Evolutionary conservation across 352 stramenopile genomes (phyloP), one percentile per base, ranked within the genome.

Genomic region (Globisporangium irregulare): DNA sequence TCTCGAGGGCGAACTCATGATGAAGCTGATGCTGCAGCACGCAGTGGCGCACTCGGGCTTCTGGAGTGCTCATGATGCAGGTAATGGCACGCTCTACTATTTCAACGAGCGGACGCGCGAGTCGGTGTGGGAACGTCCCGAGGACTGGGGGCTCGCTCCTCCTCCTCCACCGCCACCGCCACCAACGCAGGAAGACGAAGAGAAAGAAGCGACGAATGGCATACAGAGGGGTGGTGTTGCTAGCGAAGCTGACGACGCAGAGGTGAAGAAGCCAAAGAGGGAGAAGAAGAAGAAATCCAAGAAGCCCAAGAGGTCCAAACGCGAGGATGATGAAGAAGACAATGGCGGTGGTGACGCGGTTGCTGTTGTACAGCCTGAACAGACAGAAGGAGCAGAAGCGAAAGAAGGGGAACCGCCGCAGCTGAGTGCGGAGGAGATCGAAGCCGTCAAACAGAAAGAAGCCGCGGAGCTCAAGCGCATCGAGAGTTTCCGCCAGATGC

Each of bases 21-120:
- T 93, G 87, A 80, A 85, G 74, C 78, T 92, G 25, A 95, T 95
- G 85, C 73, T 95, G 62, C 73, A 90, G 66, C 74, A 87, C 32
- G 84, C 85, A 0, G 70, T 93, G 18, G 87, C 79, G 62, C 81
- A 78, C 61, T 93, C 81, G 0, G 82, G 80, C 14, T 59, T 61
- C n/a, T 95, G 87, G 87, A 90, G 75, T 8, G 87, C 82, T 14
- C 85, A 93, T 58, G 84, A 91, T 51, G 71, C 86, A 0, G 85
- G 84, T 27, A 84, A 90, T 36, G 87, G 81, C 2, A 89, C 84
- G 50, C 66, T 93, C 25, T 95, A 93, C 61, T 95, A 93, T 66
- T 93, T 93, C 62, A 90, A 95, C 55, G 66, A 81, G 5, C 87
- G 84, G 64, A 90, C 84, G 6, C 80, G 81, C 15, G 73, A 71